phyloP scores from a whole-genome alignment of 495 filamentous ascomycete genomes.

The Opeltia flavorubescens region DNA sequence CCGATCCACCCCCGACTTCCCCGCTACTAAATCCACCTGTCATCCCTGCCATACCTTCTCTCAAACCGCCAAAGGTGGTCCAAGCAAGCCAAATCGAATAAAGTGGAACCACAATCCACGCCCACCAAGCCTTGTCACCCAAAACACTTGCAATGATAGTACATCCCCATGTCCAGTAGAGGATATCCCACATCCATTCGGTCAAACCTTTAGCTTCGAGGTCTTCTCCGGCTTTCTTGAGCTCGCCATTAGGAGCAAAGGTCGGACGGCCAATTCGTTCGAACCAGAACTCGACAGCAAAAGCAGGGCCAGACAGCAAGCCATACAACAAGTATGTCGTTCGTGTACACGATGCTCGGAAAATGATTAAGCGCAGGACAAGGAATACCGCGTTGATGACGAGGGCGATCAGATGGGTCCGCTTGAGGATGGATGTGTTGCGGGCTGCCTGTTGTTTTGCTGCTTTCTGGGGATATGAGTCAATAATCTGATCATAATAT shows the following conservation, averaged over 20 bases:
- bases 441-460: constrained; percentile 76
- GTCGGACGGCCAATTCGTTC: constrained; percentile 70
- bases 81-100: constrained; percentile 60
- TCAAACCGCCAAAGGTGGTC: constrained; percentile 46
- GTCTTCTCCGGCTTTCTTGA: constrained; percentile 72
- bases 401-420: constrained; percentile 62
- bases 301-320: constrained; percentile 55
- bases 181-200: constrained; percentile 93
- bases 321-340: constrained; percentile 57
- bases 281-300: constrained; percentile 68
- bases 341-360: constrained; percentile 31
- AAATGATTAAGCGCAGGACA: constrained; percentile 48
- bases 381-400: constrained; percentile 60
- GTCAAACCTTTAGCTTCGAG: constrained; percentile 78
- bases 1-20: constrained; percentile 14
- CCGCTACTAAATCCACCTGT: constrained; percentile 20
- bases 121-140: constrained; percentile 65
- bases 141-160: constrained; percentile 49
- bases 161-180: constrained; percentile 79
- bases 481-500: too few species aligned
- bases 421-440: constrained; percentile 60
- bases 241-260: constrained; percentile 49
- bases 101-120: constrained; percentile 54
- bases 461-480: constrained; percentile 66
- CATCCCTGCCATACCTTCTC: constrained; percentile 50